Conservation (phyloP, 495 filamentous ascomycete genomes). For the Xylaria palmicola region DNA sequence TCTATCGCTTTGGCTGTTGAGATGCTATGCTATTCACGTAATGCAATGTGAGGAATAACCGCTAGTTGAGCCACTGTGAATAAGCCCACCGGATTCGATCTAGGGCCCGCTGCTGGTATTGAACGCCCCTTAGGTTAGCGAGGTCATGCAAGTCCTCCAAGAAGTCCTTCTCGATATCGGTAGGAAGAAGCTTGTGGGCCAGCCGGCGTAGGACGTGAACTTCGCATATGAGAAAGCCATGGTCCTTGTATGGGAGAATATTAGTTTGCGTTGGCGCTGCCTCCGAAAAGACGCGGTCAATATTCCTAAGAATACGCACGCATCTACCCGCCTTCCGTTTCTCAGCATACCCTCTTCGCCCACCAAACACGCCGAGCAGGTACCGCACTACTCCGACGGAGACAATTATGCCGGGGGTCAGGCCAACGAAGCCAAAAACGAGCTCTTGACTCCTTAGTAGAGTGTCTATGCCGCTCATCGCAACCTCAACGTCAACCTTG, state of each 20-base stretch:
- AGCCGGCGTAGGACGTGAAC: slow-evolving; percentile 72
- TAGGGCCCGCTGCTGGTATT: slow-evolving; percentile 70
- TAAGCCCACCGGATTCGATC: slow-evolving; percentile 87
- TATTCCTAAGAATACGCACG: slow-evolving; percentile 73
- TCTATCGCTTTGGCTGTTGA: not conserved
- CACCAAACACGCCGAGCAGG: slow-evolving; percentile 64
- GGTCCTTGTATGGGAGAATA: slow-evolving; percentile 80
- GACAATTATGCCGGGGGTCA: slow-evolving; percentile 88
- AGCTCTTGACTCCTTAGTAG: slow-evolving; percentile 94
- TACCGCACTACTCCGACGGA: slow-evolving; percentile 74
- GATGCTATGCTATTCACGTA: slow-evolving; percentile 6
- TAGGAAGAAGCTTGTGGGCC: slow-evolving; percentile 62
- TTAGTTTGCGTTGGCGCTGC: slow-evolving; percentile 62
- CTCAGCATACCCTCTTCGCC: slow-evolving; percentile 60
- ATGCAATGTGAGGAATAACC: not conserved
- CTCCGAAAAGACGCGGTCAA: slow-evolving; percentile 75
- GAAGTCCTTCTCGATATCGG: slow-evolving; percentile 74
- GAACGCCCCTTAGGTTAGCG: slow-evolving; percentile 72
- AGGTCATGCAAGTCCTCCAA: slow-evolving; percentile 81
- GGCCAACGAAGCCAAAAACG: slow-evolving; percentile 91
- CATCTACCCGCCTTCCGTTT: slow-evolving; percentile 62
- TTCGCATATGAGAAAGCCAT: slow-evolving; percentile 86
- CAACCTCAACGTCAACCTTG: slow-evolving; percentile 96
- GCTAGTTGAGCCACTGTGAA: slow-evolving; percentile 62
- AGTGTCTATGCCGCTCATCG: slow-evolving; percentile 89